Percentiles rank a stretch among this genome's conserved stretches.
Conservation (phyloP, 768 basidiomycete genomes). For the Naganishia vishniacii region DNA sequence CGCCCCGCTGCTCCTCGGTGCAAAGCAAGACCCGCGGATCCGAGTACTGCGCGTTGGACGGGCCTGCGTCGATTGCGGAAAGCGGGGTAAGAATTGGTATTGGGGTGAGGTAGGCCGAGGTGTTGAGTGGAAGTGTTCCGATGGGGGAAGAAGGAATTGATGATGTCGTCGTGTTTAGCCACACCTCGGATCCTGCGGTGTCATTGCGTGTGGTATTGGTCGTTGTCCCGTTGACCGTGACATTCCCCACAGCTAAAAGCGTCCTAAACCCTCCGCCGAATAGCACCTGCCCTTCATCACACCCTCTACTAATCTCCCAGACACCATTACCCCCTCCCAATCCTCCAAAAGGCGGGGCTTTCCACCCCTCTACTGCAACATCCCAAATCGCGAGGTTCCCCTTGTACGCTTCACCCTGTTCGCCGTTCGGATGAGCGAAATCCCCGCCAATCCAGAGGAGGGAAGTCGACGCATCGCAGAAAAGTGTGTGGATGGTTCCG, state of each 20-base stretch:
- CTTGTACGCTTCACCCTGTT: constrained; percentile 12
- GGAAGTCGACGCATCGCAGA: constrained; percentile 59
- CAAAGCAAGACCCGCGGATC: constrained; percentile 59
- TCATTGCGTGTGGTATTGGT: constrained; percentile 26
- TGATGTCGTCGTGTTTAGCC: constrained; percentile 59
- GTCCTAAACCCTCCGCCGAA: constrained; percentile 85
- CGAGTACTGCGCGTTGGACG: constrained; percentile 36
- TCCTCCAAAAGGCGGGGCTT: constrained; percentile 66
- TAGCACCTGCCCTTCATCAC: constrained; percentile 67
- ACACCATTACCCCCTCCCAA: constrained; percentile 74
- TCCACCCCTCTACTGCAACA: constrained; percentile 49
- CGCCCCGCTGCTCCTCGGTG: constrained; percentile 71
- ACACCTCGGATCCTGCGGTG: constrained; percentile 50
- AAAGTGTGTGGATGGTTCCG: constrained; percentile 58
- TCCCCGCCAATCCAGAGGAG: constrained; percentile 48
- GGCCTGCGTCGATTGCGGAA: constrained; percentile 33
- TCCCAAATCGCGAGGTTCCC: constrained; percentile 47
- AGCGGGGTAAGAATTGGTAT: constrained; percentile 55
- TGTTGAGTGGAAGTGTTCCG: constrained; percentile 60
- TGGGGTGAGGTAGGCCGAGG: constrained; percentile 82
- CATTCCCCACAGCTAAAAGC: constrained; percentile 58
- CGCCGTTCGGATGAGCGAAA: constrained; percentile 29
- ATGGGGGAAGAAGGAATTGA: constrained; percentile 76
- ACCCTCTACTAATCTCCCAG: constrained; percentile 66
- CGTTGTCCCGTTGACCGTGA: constrained; percentile 24